A percentile compares a stretch with the other conserved stretches of the same genome.
Evolutionary conservation across 129 eudicot genomes (phyloP).

Genomic region (Scalesia atractyloides): DNA sequence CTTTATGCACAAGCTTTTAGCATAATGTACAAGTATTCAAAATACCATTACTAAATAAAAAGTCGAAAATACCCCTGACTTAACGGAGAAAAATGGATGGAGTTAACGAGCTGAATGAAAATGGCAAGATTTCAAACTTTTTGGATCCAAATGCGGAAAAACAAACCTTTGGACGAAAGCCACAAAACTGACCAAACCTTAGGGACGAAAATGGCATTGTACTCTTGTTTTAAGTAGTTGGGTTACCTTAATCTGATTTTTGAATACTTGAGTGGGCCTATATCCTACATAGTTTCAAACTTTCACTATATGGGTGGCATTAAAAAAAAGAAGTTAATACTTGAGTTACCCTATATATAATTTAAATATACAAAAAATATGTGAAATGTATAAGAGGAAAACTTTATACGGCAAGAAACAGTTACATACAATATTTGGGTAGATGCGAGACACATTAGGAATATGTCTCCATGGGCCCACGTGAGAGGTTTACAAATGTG

Average conservation of each 20-base stretch:
- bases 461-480: constrained; percentile 97
- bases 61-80: no score
- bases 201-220: no score
- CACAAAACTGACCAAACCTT: no score
- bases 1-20: no score
- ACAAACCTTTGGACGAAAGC: no score
- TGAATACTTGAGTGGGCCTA: constrained; percentile 3
- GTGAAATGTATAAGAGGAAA: not conserved
- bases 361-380: not conserved
- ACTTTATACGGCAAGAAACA: constrained; percentile 11
- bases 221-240: no score
- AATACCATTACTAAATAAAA: no score
- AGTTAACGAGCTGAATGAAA: no score
- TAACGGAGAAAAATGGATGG: no score
- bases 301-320: not conserved
- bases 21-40: no score
- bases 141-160: no score
- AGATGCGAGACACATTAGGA: constrained; percentile 95
- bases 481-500: constrained; percentile 90
- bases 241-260: constrained; percentile 7
- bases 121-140: no score
- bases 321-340: not conserved
- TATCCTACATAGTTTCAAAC: not conserved
- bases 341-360: not conserved
- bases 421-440: constrained; percentile 80